Percentiles rank a stretch among this genome's conserved stretches.
phyloP scores from a whole-genome alignment of 306 rosid genomes.

The Luffa aegyptiaca region DNA sequence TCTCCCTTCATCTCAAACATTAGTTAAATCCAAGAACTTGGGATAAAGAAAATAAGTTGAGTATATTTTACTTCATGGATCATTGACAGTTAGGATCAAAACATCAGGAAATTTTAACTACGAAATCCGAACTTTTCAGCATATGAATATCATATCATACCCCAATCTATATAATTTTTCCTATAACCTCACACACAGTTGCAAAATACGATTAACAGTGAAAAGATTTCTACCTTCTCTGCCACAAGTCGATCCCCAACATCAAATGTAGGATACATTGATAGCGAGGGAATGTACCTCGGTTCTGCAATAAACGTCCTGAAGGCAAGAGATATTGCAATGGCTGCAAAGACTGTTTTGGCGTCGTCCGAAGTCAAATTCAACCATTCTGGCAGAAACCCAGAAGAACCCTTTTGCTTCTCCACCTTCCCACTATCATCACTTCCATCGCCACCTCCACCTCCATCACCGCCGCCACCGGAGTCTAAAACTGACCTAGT shows the following conservation, averaged over 20 bases:
- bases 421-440: constrained; percentile 32
- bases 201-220: neutral
- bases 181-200: neutral
- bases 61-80: neutral
- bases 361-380: constrained; percentile 77
- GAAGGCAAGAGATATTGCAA: constrained; percentile 51
- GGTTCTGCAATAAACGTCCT: constrained; percentile 91
- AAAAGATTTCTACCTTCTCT: constrained; percentile 55
- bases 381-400: constrained; percentile 55
- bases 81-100: neutral
- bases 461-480: constrained; percentile 31
- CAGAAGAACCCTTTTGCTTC: constrained; percentile 38
- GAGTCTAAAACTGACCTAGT: constrained; percentile 30
- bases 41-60: neutral
- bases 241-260: constrained; percentile 97
- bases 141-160: neutral
- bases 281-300: constrained; percentile 93
- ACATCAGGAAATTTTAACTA: neutral
- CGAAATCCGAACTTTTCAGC: neutral
- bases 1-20: neutral
- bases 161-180: neutral
- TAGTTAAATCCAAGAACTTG: neutral
- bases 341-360: constrained; percentile 69
- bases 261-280: constrained; percentile 98
- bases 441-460: constrained; percentile 27